phyloP scores from a whole-genome alignment of 2,329 filamentous ascomycete species.

The Xylogone sp. region DNA sequence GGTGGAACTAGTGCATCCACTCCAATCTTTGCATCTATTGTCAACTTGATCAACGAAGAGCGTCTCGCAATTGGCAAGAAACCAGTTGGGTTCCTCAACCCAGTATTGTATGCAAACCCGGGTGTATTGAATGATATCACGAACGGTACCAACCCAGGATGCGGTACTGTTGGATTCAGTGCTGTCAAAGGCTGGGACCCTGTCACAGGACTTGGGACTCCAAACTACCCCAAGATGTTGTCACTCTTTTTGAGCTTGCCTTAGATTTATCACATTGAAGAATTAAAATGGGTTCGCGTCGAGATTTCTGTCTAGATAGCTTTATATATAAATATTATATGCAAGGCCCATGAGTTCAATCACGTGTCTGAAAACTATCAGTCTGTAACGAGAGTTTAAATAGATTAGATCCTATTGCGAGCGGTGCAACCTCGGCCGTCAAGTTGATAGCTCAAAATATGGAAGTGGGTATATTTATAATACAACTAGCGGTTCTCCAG shows the following conservation, averaged over 20 bases:
- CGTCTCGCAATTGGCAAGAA: constrained; percentile 46
- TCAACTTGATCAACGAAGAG: constrained; percentile 60
- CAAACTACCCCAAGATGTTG: constrained; percentile 17
- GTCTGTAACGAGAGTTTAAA: no score
- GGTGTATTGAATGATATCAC: constrained; percentile 30
- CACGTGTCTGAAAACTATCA: no score
- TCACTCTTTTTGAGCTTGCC: constrained; percentile 17
- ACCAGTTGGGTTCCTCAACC: constrained; percentile 38
- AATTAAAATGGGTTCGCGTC: no score
- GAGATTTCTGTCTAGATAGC: no score
- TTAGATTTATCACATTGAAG: neutral
- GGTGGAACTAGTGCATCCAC: constrained; percentile 50
- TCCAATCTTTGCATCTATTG: constrained; percentile 52
- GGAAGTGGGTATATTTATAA: no score
- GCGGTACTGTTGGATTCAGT: constrained; percentile 25
- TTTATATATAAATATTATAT: no score
- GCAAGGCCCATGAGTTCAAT: no score
- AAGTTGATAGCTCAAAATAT: no score
- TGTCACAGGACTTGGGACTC: constrained; percentile 32
- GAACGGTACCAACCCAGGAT: constrained; percentile 35
- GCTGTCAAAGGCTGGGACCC: constrained; percentile 33
- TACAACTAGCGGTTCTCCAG: no score
- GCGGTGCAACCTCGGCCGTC: no score
- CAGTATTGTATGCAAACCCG: constrained; percentile 32
- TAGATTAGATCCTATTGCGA: no score